Conservation (phyloP, 208 protist species). For the Wallacemonas rigidus region DNA sequence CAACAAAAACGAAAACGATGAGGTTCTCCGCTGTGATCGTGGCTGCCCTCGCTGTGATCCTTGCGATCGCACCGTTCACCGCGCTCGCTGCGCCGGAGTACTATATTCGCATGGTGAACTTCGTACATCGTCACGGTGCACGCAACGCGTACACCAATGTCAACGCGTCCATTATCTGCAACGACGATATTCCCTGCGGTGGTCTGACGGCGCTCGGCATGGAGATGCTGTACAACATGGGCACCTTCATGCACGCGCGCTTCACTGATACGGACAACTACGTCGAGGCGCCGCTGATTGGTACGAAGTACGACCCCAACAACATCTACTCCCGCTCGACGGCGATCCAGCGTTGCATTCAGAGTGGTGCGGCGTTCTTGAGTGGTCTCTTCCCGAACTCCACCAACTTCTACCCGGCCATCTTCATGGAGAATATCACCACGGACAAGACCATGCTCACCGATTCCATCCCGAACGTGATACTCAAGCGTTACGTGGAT, state of each 20-base stretch:
- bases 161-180: slow-evolving; percentile 36
- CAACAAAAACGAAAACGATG: neutral
- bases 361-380: slow-evolving; percentile 21
- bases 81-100: slow-evolving; percentile 24
- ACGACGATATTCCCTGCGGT: slow-evolving; percentile 35
- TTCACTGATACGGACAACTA: slow-evolving; percentile 35
- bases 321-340: slow-evolving; percentile 17
- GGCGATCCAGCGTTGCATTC: slow-evolving; percentile 28
- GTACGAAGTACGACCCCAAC: slow-evolving; percentile 26
- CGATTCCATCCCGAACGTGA: slow-evolving; percentile 34
- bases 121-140: slow-evolving; percentile 51
- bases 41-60: slow-evolving; percentile 6
- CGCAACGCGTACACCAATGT: slow-evolving; percentile 25
- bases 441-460: slow-evolving; percentile 47
- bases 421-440: slow-evolving; percentile 39
- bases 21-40: slow-evolving; percentile 9
- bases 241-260: slow-evolving; percentile 23
- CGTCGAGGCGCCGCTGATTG: slow-evolving; percentile 26
- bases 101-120: slow-evolving; percentile 41
- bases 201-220: slow-evolving; percentile 42
- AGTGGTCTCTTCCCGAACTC: slow-evolving; percentile 42
- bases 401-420: slow-evolving; percentile 43
- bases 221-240: slow-evolving; percentile 42
- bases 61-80: neutral
- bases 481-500: slow-evolving; percentile 30